phyloP scores from a whole-genome alignment of 192 early-diverging fungal species.

The Coemansia sp. region DNA sequence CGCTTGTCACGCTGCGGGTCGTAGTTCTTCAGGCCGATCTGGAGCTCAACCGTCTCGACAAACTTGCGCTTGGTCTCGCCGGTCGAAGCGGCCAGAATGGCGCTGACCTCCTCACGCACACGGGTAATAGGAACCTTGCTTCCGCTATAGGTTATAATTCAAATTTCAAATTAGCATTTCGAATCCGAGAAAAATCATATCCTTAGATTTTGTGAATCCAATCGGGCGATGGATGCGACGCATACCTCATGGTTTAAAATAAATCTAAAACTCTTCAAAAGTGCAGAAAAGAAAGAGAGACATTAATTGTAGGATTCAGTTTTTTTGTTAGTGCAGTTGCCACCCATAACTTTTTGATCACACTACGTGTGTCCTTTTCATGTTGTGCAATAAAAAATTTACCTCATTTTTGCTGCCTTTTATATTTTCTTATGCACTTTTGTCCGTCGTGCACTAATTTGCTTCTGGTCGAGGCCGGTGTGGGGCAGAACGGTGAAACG shows the following conservation, averaged over 20 bases:
- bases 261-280: too few species aligned
- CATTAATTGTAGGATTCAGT: too few species aligned
- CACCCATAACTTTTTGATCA: too few species aligned
- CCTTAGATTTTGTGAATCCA: too few species aligned
- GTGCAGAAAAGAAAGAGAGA: too few species aligned
- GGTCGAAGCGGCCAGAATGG: conserved; percentile 71
- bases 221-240: too few species aligned
- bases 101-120: conserved; percentile 77
- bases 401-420: conserved; percentile 13
- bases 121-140: conserved; percentile 85
- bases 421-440: conserved; percentile 69
- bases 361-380: too few species aligned
- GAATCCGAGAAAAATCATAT: too few species aligned
- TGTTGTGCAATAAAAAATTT: not conserved
- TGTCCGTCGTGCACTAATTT: conserved; percentile 88
- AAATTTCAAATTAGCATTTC: not conserved
- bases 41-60: conserved; percentile 95
- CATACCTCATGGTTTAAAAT: too few species aligned
- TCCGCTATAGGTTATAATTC: conserved; percentile 24
- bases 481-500: conserved; percentile 56
- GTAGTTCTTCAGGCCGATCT: conserved; percentile 99
- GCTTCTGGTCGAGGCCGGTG: conserved; percentile 64
- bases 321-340: too few species aligned
- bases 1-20: conserved; percentile 99
- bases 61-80: conserved; percentile 92